Evolutionary conservation across 2,329 filamentous ascomycete genomes (phyloP), one percentile per base, ranked within the genome.

Genomic region (Orbilia quercus): DNA sequence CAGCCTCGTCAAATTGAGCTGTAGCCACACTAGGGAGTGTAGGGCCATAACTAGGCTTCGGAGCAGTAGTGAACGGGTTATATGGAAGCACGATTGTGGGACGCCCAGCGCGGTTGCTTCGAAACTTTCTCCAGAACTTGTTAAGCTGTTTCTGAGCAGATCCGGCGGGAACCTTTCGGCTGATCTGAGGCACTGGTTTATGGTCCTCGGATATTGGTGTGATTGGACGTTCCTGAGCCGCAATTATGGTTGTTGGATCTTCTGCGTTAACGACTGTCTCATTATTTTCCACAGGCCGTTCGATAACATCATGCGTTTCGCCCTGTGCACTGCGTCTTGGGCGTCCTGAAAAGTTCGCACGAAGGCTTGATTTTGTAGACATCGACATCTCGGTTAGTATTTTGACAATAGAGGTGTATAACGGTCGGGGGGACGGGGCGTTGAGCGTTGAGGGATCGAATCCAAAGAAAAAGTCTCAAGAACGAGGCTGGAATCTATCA

Each of bases 1-100:
- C 65, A 12, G 75, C 76, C 25, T 76, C 75, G 23, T 76, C 74
- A 16, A 75, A 76, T 28, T 70, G 59, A 12, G 48, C 60, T 4
- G 76, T 77, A n/a, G 76, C 76, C 6, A 59, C 54, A 25, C 5
- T 59, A 22, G 67, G 67, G 5, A 54, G 22, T 5, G 67, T 72
- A n/a, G 67, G 58, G 0, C 67, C 67, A 22, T 72, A 72, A n/a
- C 31, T 45, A 7, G 58, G 51, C 23, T 54, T 72, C 12, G 53
- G 36, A 36, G 51, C 25, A 11, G 36, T 7, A 2, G 67, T 47
- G 20, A 59, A 59, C 1, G 67, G 67, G 36, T 72, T 65, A 20
- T 25, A 65, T 7, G 67, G 67, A 16, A 72, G 45, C 22, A 72
- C 67, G 12, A 65, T 58, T 6, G 60, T 64, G 6, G 67, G 67